Evolutionary conservation across 208 protist genomes (phyloP), one percentile per base, ranked within the genome.

Genomic region (Acanthamoeba castellanii): DNA sequence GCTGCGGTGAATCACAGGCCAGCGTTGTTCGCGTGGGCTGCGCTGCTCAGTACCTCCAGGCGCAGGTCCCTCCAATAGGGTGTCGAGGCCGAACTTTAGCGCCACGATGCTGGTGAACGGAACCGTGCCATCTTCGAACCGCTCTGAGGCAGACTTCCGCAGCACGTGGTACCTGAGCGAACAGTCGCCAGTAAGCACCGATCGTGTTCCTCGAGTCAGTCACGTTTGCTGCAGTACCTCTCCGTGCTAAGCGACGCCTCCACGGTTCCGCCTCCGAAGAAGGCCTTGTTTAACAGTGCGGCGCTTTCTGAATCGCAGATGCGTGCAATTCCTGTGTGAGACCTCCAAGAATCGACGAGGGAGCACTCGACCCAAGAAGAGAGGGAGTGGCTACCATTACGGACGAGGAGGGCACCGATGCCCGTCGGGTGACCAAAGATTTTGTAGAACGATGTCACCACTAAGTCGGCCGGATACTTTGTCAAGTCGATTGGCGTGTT

Each of bases 401-500:
- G 92, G 9, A 98, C 74, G 50, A 98, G 37, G 55, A 98, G 93
- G 4, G 95, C 97, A 27, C 98, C 98, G 0, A 98, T 32, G 9
- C 42, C 98, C 42, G 97, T 98, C 42, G 98, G 98, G 74, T 97
- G 98, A 1, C 98, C 98, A 95, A 98, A 98, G 52, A 98, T 95
- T 55, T 98, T 98, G 93, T 98, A 98, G 76, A 98, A 98, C 25
- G 97, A 98, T 18, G 98, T n/a, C 1, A 57, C 72, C 4, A 98
- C 81, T 88, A 98, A 98, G 96, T 98, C 97, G 34, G 96, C 88
- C 6, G 55, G 68, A 92, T 97, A 76, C n/a, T 95, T 81, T 2
- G 68, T 47, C 8, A 98, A 81, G 94, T 98, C 96, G 7, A 98
- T 34, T 11, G 55, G 16, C 20, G 59, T 68, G n/a, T 95, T 98